These are phyloP conservation scores for Cylindrotheca closterium DNA, from an alignment of 108 stramenopile species.

Conservation along the genomic window DNA sequence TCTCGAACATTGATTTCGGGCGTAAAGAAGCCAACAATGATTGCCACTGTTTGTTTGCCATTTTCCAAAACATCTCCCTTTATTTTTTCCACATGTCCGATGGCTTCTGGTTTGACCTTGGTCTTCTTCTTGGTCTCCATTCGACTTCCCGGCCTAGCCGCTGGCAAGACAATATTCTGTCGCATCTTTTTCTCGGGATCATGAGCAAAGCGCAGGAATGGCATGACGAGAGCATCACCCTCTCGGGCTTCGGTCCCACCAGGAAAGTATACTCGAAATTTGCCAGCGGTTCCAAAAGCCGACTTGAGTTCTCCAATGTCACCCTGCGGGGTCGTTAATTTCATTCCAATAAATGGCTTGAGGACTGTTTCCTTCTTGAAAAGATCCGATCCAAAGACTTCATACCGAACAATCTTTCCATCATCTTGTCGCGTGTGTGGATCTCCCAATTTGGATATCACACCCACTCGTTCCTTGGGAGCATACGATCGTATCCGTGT, in stretches of 20 bases:
- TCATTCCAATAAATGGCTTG: conserved; percentile 83
- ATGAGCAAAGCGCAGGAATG: conserved; percentile 82
- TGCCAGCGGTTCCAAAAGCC: conserved; percentile 90
- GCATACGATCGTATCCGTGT: conserved; percentile 64
- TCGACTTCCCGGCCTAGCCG: conserved; percentile 54
- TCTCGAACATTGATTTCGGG: conserved; percentile 84
- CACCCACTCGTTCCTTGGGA: conserved; percentile 71
- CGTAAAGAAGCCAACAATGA: conserved; percentile 86
- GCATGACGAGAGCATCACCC: conserved; percentile 66
- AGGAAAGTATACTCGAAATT: conserved; percentile 88
- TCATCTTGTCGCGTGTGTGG: conserved; percentile 71
- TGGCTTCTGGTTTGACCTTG: conserved; percentile 40
- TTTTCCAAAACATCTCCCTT: conserved; percentile 78
- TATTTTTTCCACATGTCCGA: conserved; percentile 70
- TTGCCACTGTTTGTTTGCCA: conserved; percentile 67
- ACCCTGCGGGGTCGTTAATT: conserved; percentile 65
- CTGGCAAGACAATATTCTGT: conserved; percentile 61
- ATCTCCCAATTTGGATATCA: conserved; percentile 71
- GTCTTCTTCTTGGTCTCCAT: conserved; percentile 61
- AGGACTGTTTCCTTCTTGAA: conserved; percentile 92
- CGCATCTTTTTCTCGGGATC: conserved; percentile 83
- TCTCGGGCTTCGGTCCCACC: conserved; percentile 68
- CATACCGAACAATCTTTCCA: conserved; percentile 73
- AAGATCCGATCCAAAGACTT: conserved; percentile 82
- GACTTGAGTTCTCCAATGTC: conserved; percentile 82